Evolutionary conservation across 139 green algal species (phyloP), one percentile per base, ranked within the genome.

Genomic region (Pseudopediastrum boryanum): DNA sequence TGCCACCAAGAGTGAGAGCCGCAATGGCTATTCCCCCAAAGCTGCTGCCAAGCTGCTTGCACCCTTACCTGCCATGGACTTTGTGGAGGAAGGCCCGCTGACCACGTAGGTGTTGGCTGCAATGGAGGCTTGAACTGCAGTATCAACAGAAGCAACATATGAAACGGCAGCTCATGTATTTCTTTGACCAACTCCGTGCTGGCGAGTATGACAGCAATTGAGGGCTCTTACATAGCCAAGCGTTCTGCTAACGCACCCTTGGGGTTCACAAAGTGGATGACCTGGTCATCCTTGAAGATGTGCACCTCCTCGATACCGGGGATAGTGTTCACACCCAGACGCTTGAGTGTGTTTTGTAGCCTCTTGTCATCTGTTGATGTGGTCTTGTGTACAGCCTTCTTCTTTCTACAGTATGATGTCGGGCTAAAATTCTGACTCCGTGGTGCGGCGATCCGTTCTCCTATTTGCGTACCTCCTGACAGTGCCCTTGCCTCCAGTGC

Each of bases 241-340:
- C 46, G 46, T 16, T 16, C 46, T 56, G 46, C 23, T 25, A n/a
- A 56, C 83, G 39, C 63, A 94, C 92, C 90, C 88, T 99, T 99
- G 51, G 97, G 97, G 87, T 98, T 98, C 38, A 86, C 83, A 86
- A 99, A 99, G 84, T 98, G 92, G 46, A 98, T 92, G 66, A 98
- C 94, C 71, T 95, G 89, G 63, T 96, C 85, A 62, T 90, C 90
- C 85, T 97, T 92, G 87, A 99, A 97, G 74, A 99, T 96, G 88
- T 98, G 97, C 27, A 99, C 97, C 87, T 99, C 97, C 88, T 99
- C 97, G 70, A 99, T 99, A 76, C 95, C 97, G 33, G 96, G 95
- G 74, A 99, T 99, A 73, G 93, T 96, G 89, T 98, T 99, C 63
- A 99, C 95, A n/a, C 95, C 96, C 43, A 99, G 85, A 33, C 95